Conservation (phyloP, 2,329 filamentous ascomycete genomes). For the Arthroderma sp. region DNA sequence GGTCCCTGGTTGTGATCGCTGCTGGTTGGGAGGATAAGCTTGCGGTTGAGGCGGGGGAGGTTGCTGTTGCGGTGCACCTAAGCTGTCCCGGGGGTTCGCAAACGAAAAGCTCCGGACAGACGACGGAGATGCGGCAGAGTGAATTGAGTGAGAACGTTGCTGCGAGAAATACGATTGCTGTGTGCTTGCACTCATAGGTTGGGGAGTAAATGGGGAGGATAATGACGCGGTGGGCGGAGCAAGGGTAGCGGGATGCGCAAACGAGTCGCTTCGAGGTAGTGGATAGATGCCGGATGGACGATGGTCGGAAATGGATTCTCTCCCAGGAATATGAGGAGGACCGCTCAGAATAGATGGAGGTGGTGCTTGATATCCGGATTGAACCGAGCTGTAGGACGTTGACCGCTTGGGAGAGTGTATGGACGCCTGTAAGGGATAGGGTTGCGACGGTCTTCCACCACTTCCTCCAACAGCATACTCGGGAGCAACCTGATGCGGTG, state of each 20-base stretch:
- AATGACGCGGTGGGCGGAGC: constrained; percentile 17
- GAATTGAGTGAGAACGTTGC: constrained; percentile 9
- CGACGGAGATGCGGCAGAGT: constrained; percentile 9
- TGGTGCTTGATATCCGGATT: constrained; percentile 28
- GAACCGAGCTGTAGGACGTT: constrained; percentile 25
- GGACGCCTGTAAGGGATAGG: constrained; percentile 32
- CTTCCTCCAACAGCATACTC: not conserved
- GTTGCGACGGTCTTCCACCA: constrained; percentile 20
- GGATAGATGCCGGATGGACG: constrained; percentile 9
- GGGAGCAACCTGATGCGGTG: not conserved
- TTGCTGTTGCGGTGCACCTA: not conserved
- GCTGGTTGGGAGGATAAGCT: constrained; percentile 11
- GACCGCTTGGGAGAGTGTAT: constrained; percentile 32
- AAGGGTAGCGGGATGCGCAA: constrained; percentile 14
- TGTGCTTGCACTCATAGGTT: constrained; percentile 21
- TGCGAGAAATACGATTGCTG: constrained; percentile 26
- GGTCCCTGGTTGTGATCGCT: constrained; percentile 35
- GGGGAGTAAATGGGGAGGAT: constrained; percentile 28
- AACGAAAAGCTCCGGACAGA: constrained; percentile 9
- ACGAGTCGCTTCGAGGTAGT: constrained; percentile 19
- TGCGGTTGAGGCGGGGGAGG: constrained; percentile 3
- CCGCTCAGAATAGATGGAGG: constrained; percentile 19
- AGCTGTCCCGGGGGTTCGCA: constrained; percentile 5
- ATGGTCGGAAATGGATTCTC: constrained; percentile 19
- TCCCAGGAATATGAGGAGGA: constrained; percentile 18